Evolutionary conservation across 495 filamentous ascomycete species (phyloP).

Genomic region (Pyrenula aspistea): DNA sequence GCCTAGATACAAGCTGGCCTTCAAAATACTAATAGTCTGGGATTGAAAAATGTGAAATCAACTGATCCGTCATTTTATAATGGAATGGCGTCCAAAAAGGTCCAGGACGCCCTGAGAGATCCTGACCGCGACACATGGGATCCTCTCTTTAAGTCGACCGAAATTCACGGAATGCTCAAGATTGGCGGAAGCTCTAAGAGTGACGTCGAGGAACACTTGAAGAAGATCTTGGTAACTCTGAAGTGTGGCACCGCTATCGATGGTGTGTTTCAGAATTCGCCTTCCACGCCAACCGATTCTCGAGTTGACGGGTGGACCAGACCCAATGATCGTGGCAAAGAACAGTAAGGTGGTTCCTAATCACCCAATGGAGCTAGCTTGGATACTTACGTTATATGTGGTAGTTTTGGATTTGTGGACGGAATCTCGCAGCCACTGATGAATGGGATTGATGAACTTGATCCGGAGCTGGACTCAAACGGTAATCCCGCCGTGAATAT

Average conservation of each 20-base stretch:
- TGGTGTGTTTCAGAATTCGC: background rate
- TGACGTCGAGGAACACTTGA: background rate
- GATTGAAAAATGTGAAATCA: background rate
- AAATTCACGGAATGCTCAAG: background rate
- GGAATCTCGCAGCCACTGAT: conserved; percentile 19
- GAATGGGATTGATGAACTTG: conserved; percentile 13
- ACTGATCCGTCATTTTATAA: background rate
- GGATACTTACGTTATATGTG: background rate
- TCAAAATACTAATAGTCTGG: background rate
- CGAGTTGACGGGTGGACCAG: conserved; percentile 1
- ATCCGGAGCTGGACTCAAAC: background rate
- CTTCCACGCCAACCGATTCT: background rate
- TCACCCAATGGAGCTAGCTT: conserved; percentile 1
- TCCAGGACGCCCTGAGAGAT: background rate
- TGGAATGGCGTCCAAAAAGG: background rate
- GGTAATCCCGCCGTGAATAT: background rate
- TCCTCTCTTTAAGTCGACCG: conserved; percentile 1
- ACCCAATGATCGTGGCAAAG: conserved; percentile 2
- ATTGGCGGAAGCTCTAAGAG: background rate
- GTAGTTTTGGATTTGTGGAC: conserved; percentile 21
- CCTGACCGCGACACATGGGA: background rate
- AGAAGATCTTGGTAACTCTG: background rate
- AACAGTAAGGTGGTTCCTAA: background rate
- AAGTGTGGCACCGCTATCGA: background rate
- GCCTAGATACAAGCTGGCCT: background rate